Evolutionary conservation across 1,284 basidiomycete species (phyloP), one percentile per base, ranked within the genome.

Genomic region (Gymnopus androsaceus): DNA sequence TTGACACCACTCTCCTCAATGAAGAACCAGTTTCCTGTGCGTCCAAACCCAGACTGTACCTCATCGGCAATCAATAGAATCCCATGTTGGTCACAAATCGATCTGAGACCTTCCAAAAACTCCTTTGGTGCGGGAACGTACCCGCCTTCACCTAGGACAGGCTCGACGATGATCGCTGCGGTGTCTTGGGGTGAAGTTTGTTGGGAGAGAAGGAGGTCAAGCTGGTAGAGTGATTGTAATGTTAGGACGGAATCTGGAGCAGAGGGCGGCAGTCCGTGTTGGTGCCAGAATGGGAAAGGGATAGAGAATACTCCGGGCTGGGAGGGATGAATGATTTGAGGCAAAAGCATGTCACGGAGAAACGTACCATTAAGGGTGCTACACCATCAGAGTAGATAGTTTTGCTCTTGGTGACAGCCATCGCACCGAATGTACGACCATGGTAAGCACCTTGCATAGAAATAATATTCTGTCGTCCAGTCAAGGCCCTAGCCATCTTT

Each of bases 201-300:
- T 71, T 97, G 94, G 51, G 84, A 77, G 46, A 98, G 79, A 9
- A 96, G 70, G 12, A 98, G 79, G 54, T 93, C 85, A 25, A 98
- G 81, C 69, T 96, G 92, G 72, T 90, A 87, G 33, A 94, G 78
- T 27, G 89, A 87, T 51, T 85, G 73, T 19, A 81, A 69, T 49
- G 90, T 82, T 30, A 95, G 81, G 61, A 86, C 81, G 23, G 85
- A 79, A 59, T 83, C 75, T 12, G 85, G 75, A 1, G 92, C 90
- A 30, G 77, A 75, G 3, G 80, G 77, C 1, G 85, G 73, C 3
- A 90, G 69, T 46, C 87, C 87, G 59, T 88, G 77, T 66, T 95
- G 92, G 72, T 97, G 92, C 90, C 94, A 98, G 78, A 90, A 98
- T 0, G 95, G 96, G 80, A 85, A 99, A 0, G 94, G 85, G 7